A percentile compares a stretch with the other conserved stretches of the same genome.
Evolutionary conservation across 768 basidiomycete genomes (phyloP).

Genomic region (Cubamyces sp.): DNA sequence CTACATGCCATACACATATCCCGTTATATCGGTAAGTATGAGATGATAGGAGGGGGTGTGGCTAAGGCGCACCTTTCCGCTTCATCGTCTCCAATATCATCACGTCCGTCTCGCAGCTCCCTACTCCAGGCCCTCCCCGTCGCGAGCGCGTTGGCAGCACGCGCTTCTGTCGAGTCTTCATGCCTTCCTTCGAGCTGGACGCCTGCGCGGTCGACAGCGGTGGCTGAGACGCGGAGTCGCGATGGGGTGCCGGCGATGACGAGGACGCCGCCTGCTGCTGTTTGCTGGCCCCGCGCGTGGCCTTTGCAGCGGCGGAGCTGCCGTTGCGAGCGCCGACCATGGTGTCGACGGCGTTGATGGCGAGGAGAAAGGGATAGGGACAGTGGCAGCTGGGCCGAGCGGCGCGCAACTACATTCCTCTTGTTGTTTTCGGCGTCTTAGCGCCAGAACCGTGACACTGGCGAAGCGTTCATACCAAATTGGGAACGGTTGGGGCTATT

Average conservation of each 20-base stretch:
- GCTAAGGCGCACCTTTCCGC: slow-evolving; percentile 58
- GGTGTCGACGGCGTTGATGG: not conserved
- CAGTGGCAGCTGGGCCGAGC: slow-evolving; percentile 4
- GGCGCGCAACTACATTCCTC: slow-evolving; percentile 14
- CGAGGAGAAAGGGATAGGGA: not conserved
- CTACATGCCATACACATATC: slow-evolving; percentile 40
- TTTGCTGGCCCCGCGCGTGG: slow-evolving; percentile 12
- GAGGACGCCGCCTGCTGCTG: slow-evolving; percentile 20
- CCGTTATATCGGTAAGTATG: slow-evolving; percentile 2
- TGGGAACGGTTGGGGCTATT: slow-evolving; percentile 12
- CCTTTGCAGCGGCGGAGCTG: not conserved
- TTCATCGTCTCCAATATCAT: slow-evolving; percentile 84
- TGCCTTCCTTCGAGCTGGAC: slow-evolving; percentile 17
- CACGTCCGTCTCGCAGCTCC: slow-evolving; percentile 76
- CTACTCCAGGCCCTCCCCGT: slow-evolving; percentile 80
- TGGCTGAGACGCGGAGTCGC: slow-evolving; percentile 1
- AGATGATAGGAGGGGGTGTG: not conserved
- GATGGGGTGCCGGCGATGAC: slow-evolving; percentile 15
- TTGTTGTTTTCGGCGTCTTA: slow-evolving; percentile 18
- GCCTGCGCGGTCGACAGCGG: slow-evolving; percentile 11
- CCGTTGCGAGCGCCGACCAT: slow-evolving; percentile 20
- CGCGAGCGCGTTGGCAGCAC: slow-evolving; percentile 81
- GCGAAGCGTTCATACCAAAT: slow-evolving; percentile 14
- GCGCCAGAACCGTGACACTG: slow-evolving; percentile 16
- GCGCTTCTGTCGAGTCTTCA: slow-evolving; percentile 64